These are phyloP conservation scores for Plasmodium fragile DNA, from an alignment of 169 alveolate species.

Conservation along the genomic window DNA sequence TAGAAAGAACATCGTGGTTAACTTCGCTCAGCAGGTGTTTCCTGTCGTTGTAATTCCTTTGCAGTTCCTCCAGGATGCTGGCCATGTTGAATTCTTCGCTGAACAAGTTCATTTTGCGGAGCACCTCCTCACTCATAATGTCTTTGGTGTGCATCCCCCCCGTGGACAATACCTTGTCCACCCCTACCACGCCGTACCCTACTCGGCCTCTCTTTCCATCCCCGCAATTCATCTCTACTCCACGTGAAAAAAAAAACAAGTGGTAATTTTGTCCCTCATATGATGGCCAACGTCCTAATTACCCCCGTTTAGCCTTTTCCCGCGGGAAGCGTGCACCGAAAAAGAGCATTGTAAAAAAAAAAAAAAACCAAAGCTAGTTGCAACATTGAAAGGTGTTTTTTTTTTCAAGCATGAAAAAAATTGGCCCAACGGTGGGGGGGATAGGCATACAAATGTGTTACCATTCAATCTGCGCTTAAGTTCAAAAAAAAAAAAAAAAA, in stretches of 20 bases:
- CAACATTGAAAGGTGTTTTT: background rate
- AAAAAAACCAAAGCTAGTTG: too few species aligned
- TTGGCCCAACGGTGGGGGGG: background rate
- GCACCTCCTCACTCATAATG: background rate
- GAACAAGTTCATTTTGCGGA: slow-evolving; percentile 47
- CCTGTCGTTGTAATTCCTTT: slow-evolving; percentile 2
- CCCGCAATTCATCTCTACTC: background rate
- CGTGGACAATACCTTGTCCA: background rate
- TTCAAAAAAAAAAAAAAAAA: background rate
- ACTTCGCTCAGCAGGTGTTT: slow-evolving; percentile 44
- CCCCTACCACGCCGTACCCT: background rate
- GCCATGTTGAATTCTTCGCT: slow-evolving; percentile 36
- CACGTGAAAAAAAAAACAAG: background rate
- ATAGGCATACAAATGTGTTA: background rate
- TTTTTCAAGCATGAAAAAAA: background rate
- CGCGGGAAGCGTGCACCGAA: background rate
- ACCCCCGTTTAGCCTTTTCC: background rate
- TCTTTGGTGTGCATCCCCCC: background rate
- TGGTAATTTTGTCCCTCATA: background rate
- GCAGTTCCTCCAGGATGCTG: slow-evolving; percentile 18
- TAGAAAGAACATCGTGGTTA: background rate
- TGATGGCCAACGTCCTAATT: background rate
- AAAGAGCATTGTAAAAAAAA: background rate
- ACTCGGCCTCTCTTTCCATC: background rate
- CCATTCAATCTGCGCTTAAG: background rate